These are phyloP conservation scores for Elaeagnus macrophylla DNA, from an alignment of 306 rosid genomes.

Conservation along the genomic window DNA sequence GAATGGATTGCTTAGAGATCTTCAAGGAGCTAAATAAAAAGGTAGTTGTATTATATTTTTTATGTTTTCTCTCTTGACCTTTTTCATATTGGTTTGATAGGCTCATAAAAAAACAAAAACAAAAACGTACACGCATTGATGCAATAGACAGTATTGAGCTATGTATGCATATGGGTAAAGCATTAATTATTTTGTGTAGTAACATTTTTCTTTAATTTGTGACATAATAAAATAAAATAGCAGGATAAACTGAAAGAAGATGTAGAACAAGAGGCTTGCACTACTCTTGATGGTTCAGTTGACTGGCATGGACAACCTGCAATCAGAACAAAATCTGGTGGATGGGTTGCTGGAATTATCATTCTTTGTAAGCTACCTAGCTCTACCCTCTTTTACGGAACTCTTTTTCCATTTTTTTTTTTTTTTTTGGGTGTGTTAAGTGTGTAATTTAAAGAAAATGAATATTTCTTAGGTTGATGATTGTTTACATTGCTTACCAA, in stretches of 20 bases:
- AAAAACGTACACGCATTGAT: no score
- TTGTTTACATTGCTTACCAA: not conserved
- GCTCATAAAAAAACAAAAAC: no score
- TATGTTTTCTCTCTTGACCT: not conserved
- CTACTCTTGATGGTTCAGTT: constrained; percentile 75
- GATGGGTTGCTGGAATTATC: constrained; percentile 85
- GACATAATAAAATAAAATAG: not conserved
- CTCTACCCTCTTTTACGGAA: not conserved
- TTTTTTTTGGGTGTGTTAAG: no score
- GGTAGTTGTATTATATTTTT: not conserved
- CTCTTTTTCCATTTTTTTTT: not conserved
- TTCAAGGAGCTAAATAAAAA: constrained; percentile 38
- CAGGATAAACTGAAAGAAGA: constrained; percentile 50
- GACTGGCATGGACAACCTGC: constrained; percentile 79
- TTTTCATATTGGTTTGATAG: no score
- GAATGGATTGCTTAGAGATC: constrained; percentile 54
- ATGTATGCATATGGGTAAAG: not conserved
- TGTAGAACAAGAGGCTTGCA: constrained; percentile 33
- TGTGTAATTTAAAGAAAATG: not conserved
- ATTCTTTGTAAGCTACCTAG: constrained; percentile 58
- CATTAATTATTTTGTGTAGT: not conserved
- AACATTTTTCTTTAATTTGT: not conserved
- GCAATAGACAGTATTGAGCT: not conserved
- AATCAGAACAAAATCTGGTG: constrained; percentile 68
- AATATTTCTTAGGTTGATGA: not conserved